Base-by-base conservation (phyloP, 2,329 filamentous ascomycete genomes). In the Shiraia bambusicola region DNA sequence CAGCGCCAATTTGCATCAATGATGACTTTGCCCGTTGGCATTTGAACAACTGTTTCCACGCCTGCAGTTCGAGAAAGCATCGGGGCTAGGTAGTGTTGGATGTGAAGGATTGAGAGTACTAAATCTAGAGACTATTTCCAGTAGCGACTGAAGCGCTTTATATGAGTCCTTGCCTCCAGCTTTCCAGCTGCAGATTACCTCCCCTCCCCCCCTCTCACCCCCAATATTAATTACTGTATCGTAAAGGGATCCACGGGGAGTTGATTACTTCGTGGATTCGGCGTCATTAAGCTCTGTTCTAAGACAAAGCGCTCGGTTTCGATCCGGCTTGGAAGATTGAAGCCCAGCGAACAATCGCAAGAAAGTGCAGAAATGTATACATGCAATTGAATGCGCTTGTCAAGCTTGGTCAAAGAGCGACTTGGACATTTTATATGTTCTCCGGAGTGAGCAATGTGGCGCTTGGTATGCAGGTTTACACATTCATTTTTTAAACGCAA, bases 1-100 rank as follows among this genome's bases (percentile, higher is more conserved):
- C 72, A 76, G 40, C 72, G 70, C 72, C 72, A 76, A 56, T 75
- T 74, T 35, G 69, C 61, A 37, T 73, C 71, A 11, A 73, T 58
- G 12, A 67, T 63, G 31, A 72, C 52, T 29, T 64, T 51, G 15
- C 59, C n/a, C 66, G 17, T 60, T 54, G 30, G 65, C 52, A 11
- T 53, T 65, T 17, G 55, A 58, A 39, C 68, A 72, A 45, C 53
- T 58, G 14, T 28, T 54, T 27, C 59, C 57, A 52, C 54, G 34
- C 56, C 40, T 7, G 44, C 42, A 13, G 52, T 47, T 37, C 48
- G 45, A n/a, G 52, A 53, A 37, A 54, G 43, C 60, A 65, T 65
- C 11, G 9, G 42, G 26, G 29, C 10, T 13, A 41, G 29, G 8
- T 27, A 13, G 10, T 8, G 28, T 12, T 35, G 29, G 6, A 34